These are phyloP conservation scores for Ceratocystis eucalypticola DNA, from an alignment of 2,329 filamentous ascomycete species.

Conservation along the genomic window DNA sequence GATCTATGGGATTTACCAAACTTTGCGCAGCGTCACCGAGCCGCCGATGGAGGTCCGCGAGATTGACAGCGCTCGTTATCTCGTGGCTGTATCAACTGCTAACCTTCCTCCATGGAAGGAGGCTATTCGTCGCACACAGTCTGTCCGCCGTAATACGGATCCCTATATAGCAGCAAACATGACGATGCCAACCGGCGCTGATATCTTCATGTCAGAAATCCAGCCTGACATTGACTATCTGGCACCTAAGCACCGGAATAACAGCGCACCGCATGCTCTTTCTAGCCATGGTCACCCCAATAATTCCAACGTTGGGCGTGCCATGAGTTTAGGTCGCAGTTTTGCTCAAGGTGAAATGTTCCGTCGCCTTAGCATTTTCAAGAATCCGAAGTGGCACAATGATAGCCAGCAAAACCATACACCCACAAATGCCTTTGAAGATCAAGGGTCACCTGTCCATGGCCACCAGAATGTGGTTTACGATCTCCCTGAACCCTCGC, in stretches of 20 bases:
- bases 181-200: neutral
- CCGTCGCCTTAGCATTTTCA: slow-evolving; percentile 16
- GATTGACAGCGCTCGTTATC: slow-evolving; percentile 43
- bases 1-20: slow-evolving; percentile 60
- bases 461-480: neutral
- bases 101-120: slow-evolving; percentile 36
- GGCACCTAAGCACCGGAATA: slow-evolving; percentile 29
- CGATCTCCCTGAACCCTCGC: neutral
- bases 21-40: slow-evolving; percentile 50
- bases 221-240: slow-evolving; percentile 45
- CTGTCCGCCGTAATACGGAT: slow-evolving; percentile 20
- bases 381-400: slow-evolving; percentile 10
- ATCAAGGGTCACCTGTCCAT: neutral
- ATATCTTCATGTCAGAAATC: slow-evolving; percentile 28
- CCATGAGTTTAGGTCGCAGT: slow-evolving; percentile 17
- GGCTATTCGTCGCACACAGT: slow-evolving; percentile 22
- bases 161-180: slow-evolving; percentile 10
- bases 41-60: slow-evolving; percentile 49
- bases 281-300: slow-evolving; percentile 10
- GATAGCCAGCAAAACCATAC: neutral
- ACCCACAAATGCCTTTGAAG: neutral
- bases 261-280: slow-evolving; percentile 12
- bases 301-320: slow-evolving; percentile 14
- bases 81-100: slow-evolving; percentile 33
- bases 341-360: slow-evolving; percentile 19